Percentiles rank a stretch among this genome's conserved stretches.
Evolutionary conservation across 208 protist genomes (phyloP).

Genomic region (Vickermania ingenoplastis): DNA sequence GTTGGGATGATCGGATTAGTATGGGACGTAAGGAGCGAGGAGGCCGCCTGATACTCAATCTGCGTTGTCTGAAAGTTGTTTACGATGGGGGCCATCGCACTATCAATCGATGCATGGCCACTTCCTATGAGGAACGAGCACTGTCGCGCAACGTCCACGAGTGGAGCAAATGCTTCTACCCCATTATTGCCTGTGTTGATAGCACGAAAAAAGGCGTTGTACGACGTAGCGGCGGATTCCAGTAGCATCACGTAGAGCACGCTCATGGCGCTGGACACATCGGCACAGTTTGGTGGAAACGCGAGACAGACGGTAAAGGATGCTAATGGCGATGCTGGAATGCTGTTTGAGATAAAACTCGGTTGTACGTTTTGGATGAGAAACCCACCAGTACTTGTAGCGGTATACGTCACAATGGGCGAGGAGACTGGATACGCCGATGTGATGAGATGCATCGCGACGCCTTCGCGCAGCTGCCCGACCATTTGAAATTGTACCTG

Average conservation of each 20-base stretch:
- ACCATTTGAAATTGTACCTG: constrained; percentile 58
- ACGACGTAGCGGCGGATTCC: constrained; percentile 20
- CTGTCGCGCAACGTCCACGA: constrained; percentile 53
- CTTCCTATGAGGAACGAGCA: constrained; percentile 66
- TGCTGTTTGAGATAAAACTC: constrained; percentile 17
- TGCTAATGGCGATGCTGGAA: constrained; percentile 53
- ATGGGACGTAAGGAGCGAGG: constrained; percentile 40
- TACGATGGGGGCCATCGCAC: constrained; percentile 60
- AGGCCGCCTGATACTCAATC: constrained; percentile 66
- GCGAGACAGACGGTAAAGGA: constrained; percentile 66
- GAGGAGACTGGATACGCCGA: constrained; percentile 26
- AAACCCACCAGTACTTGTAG: constrained; percentile 21
- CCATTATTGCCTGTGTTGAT: constrained; percentile 61
- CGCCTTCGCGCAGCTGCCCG: constrained; percentile 53
- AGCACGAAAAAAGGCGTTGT: constrained; percentile 36
- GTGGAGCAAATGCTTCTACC: constrained; percentile 48
- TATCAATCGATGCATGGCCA: constrained; percentile 31
- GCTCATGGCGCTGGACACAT: constrained; percentile 40
- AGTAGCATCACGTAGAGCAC: constrained; percentile 44
- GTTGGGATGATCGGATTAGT: constrained; percentile 54
- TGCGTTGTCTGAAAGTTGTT: constrained; percentile 69
- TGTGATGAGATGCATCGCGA: constrained; percentile 41
- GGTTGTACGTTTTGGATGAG: constrained; percentile 25
- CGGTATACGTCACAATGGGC: constrained; percentile 49
- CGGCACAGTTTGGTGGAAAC: constrained; percentile 37